Base-by-base conservation (phyloP, 345 rosid genomes). In the Toxicodendron radicans region DNA sequence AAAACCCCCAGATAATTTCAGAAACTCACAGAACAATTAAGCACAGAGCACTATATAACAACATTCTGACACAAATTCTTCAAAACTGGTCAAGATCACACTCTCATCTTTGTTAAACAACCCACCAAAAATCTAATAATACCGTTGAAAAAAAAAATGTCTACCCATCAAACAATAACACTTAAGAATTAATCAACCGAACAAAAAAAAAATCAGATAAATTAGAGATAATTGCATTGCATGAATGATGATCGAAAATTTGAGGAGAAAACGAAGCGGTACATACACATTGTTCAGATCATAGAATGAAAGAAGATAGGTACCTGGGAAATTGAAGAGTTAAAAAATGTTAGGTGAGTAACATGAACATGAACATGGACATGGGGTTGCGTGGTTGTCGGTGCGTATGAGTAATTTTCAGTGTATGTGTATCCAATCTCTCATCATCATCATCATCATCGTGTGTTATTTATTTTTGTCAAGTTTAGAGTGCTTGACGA, bases 281-380 rank as follows among this genome's bases (percentile, higher is more conserved):
- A 60, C 10, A 5, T 1, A 45, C 18, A 32, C 66, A 60, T 48
- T 59, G 48, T 16, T 18, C 14, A 71, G 75, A 71, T 59, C 67
- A 18, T 60, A 3, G 46, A 59, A 58, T 45, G 3, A 48, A 27
- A 59, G 3, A 59, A 13, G n/a, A 58, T 43, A 41, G 3, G 45
- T 51, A 58, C 65, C 74, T 71, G 57, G 45, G 23, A 46, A 60
- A 24, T 3, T 30, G 52, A 32, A 17, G 2, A 7, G 20, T 27
- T 10, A 16, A 59, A 41, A 70, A 38, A n/a, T 56, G 65, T 61
- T 58, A 24, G 74, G 65, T 71, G 54, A 38, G 43, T 38, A 38
- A 8, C 17, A 13, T 9, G 51, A 27, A 27, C 0, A 27, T 27
- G 30, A 2, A 27, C 1, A 27, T n/a, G n/a, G n/a, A n/a, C n/a